Percentiles rank a stretch among this genome's conserved stretches.
Evolutionary conservation across 768 basidiomycete species (phyloP).

Genomic region (Macrocybe gigantea): DNA sequence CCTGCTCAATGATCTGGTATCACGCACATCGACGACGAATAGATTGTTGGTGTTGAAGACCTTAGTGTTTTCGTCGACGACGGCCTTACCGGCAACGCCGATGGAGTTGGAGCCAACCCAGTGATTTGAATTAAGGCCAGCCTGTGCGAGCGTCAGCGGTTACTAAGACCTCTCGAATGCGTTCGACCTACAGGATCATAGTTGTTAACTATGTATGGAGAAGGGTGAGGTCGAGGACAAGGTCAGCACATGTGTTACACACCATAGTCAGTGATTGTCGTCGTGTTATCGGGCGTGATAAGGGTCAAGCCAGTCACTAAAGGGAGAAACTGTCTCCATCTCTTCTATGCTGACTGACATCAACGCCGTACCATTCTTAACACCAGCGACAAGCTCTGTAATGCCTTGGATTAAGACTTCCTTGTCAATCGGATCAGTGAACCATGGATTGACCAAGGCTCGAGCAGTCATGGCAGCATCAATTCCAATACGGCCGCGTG

Average conservation of each 20-base stretch:
- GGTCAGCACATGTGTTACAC: constrained; percentile 4
- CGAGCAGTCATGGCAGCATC: constrained; percentile 42
- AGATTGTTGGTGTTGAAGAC: constrained; percentile 45
- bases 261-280: constrained; percentile 49
- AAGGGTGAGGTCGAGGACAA: background rate
- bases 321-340: constrained; percentile 2
- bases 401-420: constrained; percentile 42
- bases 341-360: background rate
- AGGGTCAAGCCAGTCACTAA: constrained; percentile 44
- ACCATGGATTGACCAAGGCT: constrained; percentile 50
- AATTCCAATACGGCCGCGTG: constrained; percentile 58
- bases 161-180: background rate
- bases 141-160: constrained; percentile 3
- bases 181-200: constrained; percentile 20
- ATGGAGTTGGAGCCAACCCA: constrained; percentile 56
- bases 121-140: constrained; percentile 53
- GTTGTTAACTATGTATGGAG: constrained; percentile 26
- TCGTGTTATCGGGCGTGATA: constrained; percentile 57
- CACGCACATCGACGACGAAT: constrained; percentile 48
- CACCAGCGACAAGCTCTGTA: constrained; percentile 37
- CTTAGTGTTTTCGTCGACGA: constrained; percentile 54
- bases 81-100: constrained; percentile 22
- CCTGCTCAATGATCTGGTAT: background rate
- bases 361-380: constrained; percentile 31
- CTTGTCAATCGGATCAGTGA: constrained; percentile 53